Evolutionary conservation across 768 basidiomycete species (phyloP), one percentile per base, ranked within the genome.

Genomic region (Lentinula aciculospora): DNA sequence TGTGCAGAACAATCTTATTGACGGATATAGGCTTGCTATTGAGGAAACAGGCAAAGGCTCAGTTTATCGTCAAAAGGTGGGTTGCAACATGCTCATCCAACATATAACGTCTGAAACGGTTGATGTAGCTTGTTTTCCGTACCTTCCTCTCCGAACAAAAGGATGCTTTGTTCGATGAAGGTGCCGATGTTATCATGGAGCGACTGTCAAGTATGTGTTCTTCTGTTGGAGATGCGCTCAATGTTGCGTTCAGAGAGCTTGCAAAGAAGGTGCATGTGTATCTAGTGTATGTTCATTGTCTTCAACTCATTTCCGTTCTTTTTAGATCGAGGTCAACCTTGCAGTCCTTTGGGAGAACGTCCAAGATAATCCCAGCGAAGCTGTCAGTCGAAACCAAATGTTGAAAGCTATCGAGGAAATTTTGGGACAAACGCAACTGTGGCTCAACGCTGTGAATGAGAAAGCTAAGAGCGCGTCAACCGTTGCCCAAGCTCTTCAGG

Each of bases 31-130:
- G 51, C 69, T 60, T 1, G 83, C 84, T 0, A 79, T 82, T 77
- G 68, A 75, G 53, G 81, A 85, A 61, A 66, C 74, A 39, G 85
- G 84, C 2, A 70, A 36, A 17, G 84, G 84, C 9, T 81, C 80
- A 57, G 82, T 85, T 4, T 79, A 78, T 4, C 74, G 83, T 10
- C 84, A 85, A 69, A 85, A 83, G 76, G 82, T 81, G 44, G 25
- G 4, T 60, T 48, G 15, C 27, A 23, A 9, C n/a, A 7, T 32
- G n/a, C 19, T 57, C 4, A 19, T 42, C 15, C 0, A 23, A 9
- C 25, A 50, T 23, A n/a, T 7, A 3, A 37, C 27, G 8, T 42
- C 34, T n/a, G 53, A 48, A 40, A 51, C 27, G 49, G 44, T 49
- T 13, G 53, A 31, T 46, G 36, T 59, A 84, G 82, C 69, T 70